Base-by-base conservation (phyloP, 2,329 filamentous ascomycete species). In the Amauroascus verrucosus region DNA sequence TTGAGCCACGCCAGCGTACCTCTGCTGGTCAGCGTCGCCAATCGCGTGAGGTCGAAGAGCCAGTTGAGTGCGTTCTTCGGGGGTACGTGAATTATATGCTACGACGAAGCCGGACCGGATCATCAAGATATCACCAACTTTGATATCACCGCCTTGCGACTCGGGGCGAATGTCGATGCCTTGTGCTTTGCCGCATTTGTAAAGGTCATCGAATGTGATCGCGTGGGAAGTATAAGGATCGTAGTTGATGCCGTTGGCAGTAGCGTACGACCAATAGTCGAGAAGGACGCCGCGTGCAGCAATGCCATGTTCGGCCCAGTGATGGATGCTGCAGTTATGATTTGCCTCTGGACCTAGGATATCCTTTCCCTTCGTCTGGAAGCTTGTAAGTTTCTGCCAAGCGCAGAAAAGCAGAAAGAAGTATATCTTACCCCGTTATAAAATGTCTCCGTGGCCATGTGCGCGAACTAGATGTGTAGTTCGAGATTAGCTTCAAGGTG, bases 91-190 rank as follows among this genome's bases (percentile, higher is more conserved):
- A 59, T 81, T 71, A 54, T 85, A 78, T 9, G 76, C 70, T 59
- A 83, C 76, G 6, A 81, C 79, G 59, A 77, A 80, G 0, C 84
- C 84, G 1, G 78, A 81, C 16, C 84, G 75, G 18, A 88, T 64
- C 43, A 87, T 72, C 9, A 88, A 72, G 52, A 88, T 78, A 56
- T 87, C 83, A 4, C 84, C 84, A 1, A 75, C 66, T 55, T 73
- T 73, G 59, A 81, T 74, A 56, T 79, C 75, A 40, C 77, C 77
- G 24, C 78, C 78, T 57, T 78, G 73, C 0, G 72, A 64, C 2
- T 70, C 68, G 0, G 79, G 76, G 0, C 73, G 76, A 61, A 86
- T 82, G 56, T 84, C 77, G 24, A 86, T 70, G 0, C 78, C 77
- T 58, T 86, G 81, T 33, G 76, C 70, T 32, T 70, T 70, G 0